These are phyloP conservation scores for Grifola frondosa DNA, from an alignment of 1,284 basidiomycete genomes.

Conservation along the genomic window DNA sequence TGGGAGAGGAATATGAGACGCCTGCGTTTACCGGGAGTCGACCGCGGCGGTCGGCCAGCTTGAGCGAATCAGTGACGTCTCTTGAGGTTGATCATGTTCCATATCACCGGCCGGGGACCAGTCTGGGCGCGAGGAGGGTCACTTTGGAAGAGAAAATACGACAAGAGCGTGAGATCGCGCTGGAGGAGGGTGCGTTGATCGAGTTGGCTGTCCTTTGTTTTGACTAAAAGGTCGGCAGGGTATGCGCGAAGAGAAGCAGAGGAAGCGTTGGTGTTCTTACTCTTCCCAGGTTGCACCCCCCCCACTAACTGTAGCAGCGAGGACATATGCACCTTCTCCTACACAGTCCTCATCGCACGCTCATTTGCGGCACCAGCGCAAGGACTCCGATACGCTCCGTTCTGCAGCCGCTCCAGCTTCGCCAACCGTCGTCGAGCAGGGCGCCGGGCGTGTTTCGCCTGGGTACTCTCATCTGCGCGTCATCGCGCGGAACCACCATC, in stretches of 20 bases:
- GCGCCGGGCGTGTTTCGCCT: constrained; percentile 29
- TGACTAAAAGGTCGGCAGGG: constrained; percentile 20
- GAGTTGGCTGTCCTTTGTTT: constrained; percentile 2
- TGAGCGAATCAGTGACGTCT: constrained; percentile 50
- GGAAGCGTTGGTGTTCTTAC: no score
- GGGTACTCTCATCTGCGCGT: constrained; percentile 22
- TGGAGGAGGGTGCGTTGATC: constrained; percentile 39
- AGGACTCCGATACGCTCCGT: constrained; percentile 73
- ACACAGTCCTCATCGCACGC: constrained; percentile 33
- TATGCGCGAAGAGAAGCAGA: constrained; percentile 36
- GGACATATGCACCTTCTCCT: constrained; percentile 28
- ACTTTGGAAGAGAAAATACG: constrained; percentile 52
- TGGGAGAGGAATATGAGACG: constrained; percentile 12
- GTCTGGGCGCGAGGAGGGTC: constrained; percentile 50
- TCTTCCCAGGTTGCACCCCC: no score
- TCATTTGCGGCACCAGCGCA: constrained; percentile 51
- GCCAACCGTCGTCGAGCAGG: constrained; percentile 42
- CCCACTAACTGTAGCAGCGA: no score
- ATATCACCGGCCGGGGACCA: constrained; percentile 48
- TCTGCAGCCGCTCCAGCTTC: constrained; percentile 36
- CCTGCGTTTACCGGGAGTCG: constrained; percentile 33
- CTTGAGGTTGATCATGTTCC: constrained; percentile 31
- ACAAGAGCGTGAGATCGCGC: constrained; percentile 41
- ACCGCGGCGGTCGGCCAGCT: constrained; percentile 64
- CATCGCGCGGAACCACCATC: constrained; percentile 55